These are phyloP conservation scores for Fusarium poae DNA, from an alignment of 2,329 filamentous ascomycete genomes.

Conservation along the genomic window DNA sequence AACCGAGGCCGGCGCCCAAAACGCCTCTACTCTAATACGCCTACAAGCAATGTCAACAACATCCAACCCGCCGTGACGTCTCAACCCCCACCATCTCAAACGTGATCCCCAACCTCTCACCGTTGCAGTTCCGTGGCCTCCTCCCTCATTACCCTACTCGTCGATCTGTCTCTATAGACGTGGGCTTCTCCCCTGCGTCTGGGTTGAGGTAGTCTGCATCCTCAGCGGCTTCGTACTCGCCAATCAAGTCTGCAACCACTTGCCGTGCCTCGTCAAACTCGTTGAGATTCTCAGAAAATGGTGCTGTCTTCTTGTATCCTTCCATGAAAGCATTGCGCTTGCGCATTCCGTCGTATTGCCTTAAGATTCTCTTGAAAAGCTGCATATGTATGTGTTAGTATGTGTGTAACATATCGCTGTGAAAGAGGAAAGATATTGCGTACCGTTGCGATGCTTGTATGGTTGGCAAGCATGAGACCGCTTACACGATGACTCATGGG, in stretches of 20 bases:
- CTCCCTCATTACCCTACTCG: slow-evolving; percentile 55
- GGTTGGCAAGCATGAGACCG: slow-evolving; percentile 97
- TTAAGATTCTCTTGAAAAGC: slow-evolving; percentile 93
- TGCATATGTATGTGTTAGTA: slow-evolving; percentile 49
- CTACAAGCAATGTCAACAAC: slow-evolving; percentile 36
- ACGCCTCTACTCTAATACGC: slow-evolving; percentile 30
- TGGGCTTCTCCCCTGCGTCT: slow-evolving; percentile 67
- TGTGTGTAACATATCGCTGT: background rate
- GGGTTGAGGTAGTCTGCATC: slow-evolving; percentile 89
- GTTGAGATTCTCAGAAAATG: slow-evolving; percentile 89
- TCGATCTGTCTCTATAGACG: slow-evolving; percentile 67
- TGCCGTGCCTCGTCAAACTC: slow-evolving; percentile 96
- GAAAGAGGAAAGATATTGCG: slow-evolving; percentile 46
- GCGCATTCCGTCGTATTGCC: slow-evolving; percentile 92
- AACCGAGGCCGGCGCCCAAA: slow-evolving; percentile 35
- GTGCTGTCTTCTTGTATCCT: slow-evolving; percentile 93
- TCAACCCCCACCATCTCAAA: slow-evolving; percentile 20
- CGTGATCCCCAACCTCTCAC: background rate
- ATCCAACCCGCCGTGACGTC: slow-evolving; percentile 34
- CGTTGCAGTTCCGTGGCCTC: background rate
- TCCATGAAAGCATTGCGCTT: slow-evolving; percentile 98
- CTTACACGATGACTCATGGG: slow-evolving; percentile 94
- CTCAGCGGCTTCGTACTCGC: slow-evolving; percentile 96
- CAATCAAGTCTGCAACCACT: slow-evolving; percentile 90
- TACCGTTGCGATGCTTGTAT: slow-evolving; percentile 94